Evolutionary conservation across 257 asterid genomes (phyloP).

Genomic region (Verbascum thapsus): DNA sequence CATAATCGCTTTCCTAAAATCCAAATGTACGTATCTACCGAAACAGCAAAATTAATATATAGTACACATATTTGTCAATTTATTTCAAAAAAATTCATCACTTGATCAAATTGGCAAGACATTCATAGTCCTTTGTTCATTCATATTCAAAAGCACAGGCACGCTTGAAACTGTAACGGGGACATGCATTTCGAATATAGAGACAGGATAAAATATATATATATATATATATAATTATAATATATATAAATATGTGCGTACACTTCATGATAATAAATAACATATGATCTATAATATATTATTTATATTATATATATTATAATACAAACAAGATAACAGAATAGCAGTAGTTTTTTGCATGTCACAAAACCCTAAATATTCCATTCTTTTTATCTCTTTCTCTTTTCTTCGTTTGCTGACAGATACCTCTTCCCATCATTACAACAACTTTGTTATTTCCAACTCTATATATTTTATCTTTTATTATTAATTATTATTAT

Average conservation of each 20-base stretch:
- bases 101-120: slow-evolving; percentile 27
- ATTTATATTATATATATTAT: neutral
- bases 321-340: neutral
- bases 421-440: slow-evolving; percentile 48
- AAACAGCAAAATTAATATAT: no score
- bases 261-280: no score
- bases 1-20: no score
- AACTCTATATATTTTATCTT: slow-evolving; percentile 22
- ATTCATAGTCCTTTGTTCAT: slow-evolving; percentile 29
- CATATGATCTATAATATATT: no score
- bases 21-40: no score
- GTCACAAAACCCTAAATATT: slow-evolving; percentile 61
- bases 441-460: slow-evolving; percentile 36
- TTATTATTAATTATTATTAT: no score
- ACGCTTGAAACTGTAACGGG: slow-evolving; percentile 46
- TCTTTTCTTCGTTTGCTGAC: slow-evolving; percentile 26
- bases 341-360: slow-evolving; percentile 39
- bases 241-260: no score
- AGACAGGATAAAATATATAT: slow-evolving; percentile 16
- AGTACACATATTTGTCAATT: no score
- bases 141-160: slow-evolving; percentile 43
- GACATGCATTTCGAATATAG: slow-evolving; percentile 43
- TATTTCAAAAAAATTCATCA: no score
- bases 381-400: slow-evolving; percentile 32
- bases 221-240: neutral